These are phyloP conservation scores for Sordaria brevicollis DNA, from an alignment of 495 filamentous ascomycete genomes.

Conservation along the genomic window DNA sequence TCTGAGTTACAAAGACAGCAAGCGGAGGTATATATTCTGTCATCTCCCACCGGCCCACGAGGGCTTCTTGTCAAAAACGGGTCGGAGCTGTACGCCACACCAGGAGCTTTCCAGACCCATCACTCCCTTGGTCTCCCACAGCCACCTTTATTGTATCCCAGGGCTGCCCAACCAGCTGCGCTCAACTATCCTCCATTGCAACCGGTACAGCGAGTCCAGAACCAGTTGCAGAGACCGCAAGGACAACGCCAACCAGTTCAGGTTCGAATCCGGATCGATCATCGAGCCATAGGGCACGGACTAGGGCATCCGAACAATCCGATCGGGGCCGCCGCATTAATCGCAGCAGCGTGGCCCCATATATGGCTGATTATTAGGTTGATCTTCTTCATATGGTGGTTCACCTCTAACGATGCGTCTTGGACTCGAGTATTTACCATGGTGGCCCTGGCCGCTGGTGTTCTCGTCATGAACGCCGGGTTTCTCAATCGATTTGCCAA, in stretches of 20 bases:
- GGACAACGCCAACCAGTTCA: not conserved
- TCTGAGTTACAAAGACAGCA: conserved; percentile 5
- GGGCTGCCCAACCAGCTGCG: not conserved
- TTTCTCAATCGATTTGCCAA: conserved; percentile 48
- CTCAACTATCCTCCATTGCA: not conserved
- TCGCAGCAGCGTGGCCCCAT: conserved; percentile 45
- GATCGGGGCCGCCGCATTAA: conserved; percentile 29
- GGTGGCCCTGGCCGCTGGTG: conserved; percentile 42
- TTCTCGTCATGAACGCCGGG: conserved; percentile 58
- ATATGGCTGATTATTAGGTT: conserved; percentile 74
- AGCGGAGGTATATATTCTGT: conserved; percentile 49
- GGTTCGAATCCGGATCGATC: not conserved
- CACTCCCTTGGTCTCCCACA: not conserved
- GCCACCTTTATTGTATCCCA: not conserved
- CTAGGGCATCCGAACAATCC: conserved; percentile 28
- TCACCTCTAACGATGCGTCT: conserved; percentile 56
- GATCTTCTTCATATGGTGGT: conserved; percentile 68
- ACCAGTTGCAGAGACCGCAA: not conserved
- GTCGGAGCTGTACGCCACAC: conserved; percentile 35
- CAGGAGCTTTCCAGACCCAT: conserved; percentile 7
- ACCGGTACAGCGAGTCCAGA: not conserved
- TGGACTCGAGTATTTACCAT: conserved; percentile 62
- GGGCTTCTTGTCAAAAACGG: conserved; percentile 42
- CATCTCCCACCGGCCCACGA: conserved; percentile 49
- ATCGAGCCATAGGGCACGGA: not conserved